phyloP scores from a whole-genome alignment of 805 yeast species.

The Metschnikowia continentalis region DNA sequence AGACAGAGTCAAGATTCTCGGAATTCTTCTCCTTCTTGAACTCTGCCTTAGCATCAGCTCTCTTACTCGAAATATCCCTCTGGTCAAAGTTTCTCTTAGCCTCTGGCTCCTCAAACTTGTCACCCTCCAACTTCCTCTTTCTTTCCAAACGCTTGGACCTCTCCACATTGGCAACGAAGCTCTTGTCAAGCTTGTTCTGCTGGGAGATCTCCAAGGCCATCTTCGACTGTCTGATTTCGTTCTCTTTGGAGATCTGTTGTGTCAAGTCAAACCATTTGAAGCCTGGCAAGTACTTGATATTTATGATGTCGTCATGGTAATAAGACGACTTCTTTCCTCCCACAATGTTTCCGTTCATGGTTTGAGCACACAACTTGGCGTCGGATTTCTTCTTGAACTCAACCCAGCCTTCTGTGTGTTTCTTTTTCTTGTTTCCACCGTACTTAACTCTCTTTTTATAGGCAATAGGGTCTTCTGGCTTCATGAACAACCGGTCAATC shows the following conservation, averaged over 20 bases:
- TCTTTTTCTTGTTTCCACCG: slow-evolving; percentile 89
- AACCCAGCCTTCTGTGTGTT: slow-evolving; percentile 95
- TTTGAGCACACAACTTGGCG: slow-evolving; percentile 82
- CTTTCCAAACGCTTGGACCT: slow-evolving; percentile 70
- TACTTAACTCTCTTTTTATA: slow-evolving; percentile 67
- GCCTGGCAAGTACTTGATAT: slow-evolving; percentile 81
- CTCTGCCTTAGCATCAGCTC: slow-evolving; percentile 56
- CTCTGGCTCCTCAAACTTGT: slow-evolving; percentile 16
- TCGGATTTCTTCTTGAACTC: slow-evolving; percentile 80
- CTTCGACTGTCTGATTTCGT: slow-evolving; percentile 83
- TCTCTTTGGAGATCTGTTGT: slow-evolving; percentile 86
- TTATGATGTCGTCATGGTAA: slow-evolving; percentile 91
- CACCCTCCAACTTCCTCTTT: slow-evolving; percentile 33
- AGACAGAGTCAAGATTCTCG: slow-evolving; percentile 43
- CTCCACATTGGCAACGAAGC: slow-evolving; percentile 80
- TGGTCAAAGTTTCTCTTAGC: slow-evolving; percentile 60
- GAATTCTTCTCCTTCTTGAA: slow-evolving; percentile 41
- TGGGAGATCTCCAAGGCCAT: slow-evolving; percentile 85
- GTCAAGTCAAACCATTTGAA: slow-evolving; percentile 96
- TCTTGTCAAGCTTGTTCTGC: slow-evolving; percentile 81
- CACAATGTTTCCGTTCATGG: slow-evolving; percentile 81
- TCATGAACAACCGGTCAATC: slow-evolving; percentile 79
- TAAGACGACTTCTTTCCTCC: slow-evolving; percentile 92
- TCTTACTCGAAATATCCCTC: slow-evolving; percentile 57
- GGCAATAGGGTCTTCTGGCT: slow-evolving; percentile 72